Evolutionary conservation across 108 stramenopile species (phyloP), one percentile per base, ranked within the genome.

Genomic region (Ochromonas danica): DNA sequence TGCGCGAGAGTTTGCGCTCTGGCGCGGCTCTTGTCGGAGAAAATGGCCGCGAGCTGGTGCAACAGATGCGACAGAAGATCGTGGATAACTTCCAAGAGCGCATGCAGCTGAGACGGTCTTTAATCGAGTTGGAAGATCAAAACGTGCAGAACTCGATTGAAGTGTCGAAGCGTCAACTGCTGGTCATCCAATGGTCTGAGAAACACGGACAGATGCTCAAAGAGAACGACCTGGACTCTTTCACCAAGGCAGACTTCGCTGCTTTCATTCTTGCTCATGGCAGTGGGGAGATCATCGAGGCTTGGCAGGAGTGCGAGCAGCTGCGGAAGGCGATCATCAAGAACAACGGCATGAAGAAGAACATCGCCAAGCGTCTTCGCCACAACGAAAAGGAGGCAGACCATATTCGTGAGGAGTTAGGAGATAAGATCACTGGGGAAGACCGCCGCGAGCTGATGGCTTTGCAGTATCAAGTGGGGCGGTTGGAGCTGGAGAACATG

Each of bases 401-500:
- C 38, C 42, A 45, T 39, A 43, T 81, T 28, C 67, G 61, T 1
- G 14, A 40, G 39, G 42, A 85, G 25, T 0, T 81, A 41, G 70
- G 45, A 0, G 36, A 30, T 0, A 40, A 81, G 42, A 45, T 87
- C 33, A 88, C 88, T 6, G 77, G 70, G 0, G 85, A 88, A 60
- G 88, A 88, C 30, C 61, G 87, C 28, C 33, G 81, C 25, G 86
- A 89, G 57, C 62, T 87, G n/a, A 83, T 87, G 85, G 86, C 71
- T 57, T 83, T 89, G 43, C 87, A 89, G 75, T 87, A 88, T 39
- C 82, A 85, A 39, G 85, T 89, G 25, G 89, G 88, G 33, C 81
- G 85, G 82, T 85, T 89, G 1, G 89, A 89, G 82, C 79, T 89
- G 41, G 88, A 88, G 42, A 89, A 89, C 51, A 89, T 89, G 88